Base-by-base conservation (phyloP, 805 yeast genomes). In the Cyberlindnera samutprakarnensis region DNA sequence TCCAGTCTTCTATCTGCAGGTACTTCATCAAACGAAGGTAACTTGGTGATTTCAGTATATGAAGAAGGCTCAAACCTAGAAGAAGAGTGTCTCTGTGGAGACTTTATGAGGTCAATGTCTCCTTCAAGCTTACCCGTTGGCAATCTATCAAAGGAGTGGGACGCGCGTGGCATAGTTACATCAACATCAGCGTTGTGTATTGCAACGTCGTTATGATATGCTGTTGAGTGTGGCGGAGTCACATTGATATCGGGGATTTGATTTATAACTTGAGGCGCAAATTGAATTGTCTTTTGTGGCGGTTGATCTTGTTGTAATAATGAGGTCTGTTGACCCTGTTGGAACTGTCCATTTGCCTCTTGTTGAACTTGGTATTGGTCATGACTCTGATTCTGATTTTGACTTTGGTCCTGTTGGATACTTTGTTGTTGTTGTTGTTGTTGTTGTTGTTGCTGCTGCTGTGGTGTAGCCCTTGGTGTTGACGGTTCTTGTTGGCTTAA, bases 81-180 rank as follows among this genome's bases (percentile, higher is more conserved):
- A 18, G 94, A 83, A 31, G 90, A 81, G 55, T 90, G 97, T 53
- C 97, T 75, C 51, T 83, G 86, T 15, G 96, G 96, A 3, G 82
- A 70, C 53, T 77, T 70, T 32, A 88, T 80, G 45, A 88, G 69
- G 49, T 88, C 97, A 36, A 88, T 68, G 44, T 84, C 85, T n/a
- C 23, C 20, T 18, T 40, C 44, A 23, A 35, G 32, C 39, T 72
- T 66, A 22, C 81, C 80, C 3, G 79, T 65, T 7, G 75, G 71
- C 35, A 75, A 58, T 47, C 72, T 65, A 49, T 68, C 84, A 50
- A 68, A 67, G 20, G 72, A 71, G 46, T 66, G 73, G 23, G 75
- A 62, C 8, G 68, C 57, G 28, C 62, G 55, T 36, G 70, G 65
- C 37, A 60, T 58, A 31, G 39, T 28, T 20, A 41, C 39, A 27